A percentile compares a stretch with the other conserved stretches of the same genome.
Evolutionary conservation across 176 grass and related monocot species (phyloP).

Genomic region (Eragrostis curvula): DNA sequence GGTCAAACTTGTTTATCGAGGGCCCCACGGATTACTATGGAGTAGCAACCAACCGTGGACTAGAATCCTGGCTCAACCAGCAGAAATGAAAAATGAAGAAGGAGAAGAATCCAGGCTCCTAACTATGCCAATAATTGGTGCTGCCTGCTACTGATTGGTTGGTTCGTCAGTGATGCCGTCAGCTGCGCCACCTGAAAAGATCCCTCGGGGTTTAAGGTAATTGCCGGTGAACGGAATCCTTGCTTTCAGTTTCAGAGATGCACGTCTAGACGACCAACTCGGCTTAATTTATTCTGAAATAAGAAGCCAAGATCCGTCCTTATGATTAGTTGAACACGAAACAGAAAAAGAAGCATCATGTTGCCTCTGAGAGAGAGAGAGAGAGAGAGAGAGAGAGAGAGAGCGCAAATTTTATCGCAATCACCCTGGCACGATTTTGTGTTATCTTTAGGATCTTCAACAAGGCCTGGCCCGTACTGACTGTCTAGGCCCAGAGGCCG

Average conservation of each 20-base stretch:
- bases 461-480: no score
- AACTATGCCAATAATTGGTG: constrained; percentile 33
- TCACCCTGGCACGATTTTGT: no score
- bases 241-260: background rate
- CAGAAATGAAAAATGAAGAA: background rate
- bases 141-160: background rate
- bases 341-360: background rate
- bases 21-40: background rate
- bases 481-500: no score
- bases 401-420: no score
- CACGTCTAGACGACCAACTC: background rate
- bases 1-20: constrained; percentile 18
- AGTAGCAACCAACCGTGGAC: constrained; percentile 26
- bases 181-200: constrained; percentile 15
- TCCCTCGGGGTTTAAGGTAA: background rate
- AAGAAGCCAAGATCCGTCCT: background rate
- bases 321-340: background rate
- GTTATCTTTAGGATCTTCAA: no score
- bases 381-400: no score
- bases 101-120: background rate
- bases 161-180: background rate
- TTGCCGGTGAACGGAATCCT: background rate
- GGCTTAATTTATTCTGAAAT: background rate
- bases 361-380: no score
- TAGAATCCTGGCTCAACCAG: background rate